Evolutionary conservation across 2,329 filamentous ascomycete species (phyloP).

Genomic region (Trichoderma endophyticum): DNA sequence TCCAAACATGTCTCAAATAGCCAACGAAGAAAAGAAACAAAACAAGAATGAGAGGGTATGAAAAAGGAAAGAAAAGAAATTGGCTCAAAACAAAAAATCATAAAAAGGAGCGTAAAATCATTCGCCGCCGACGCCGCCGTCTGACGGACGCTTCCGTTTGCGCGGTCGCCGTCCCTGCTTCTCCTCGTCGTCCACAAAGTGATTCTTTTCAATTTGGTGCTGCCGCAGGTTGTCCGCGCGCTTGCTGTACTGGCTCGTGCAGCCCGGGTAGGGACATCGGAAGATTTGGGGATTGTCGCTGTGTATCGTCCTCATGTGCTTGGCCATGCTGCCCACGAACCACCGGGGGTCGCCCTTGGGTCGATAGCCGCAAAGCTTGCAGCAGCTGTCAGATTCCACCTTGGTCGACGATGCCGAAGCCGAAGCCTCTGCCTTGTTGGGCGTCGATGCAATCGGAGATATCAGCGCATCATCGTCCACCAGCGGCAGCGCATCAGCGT

Average conservation of each 20-base stretch:
- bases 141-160: slow-evolving; percentile 41
- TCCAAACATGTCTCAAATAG: neutral
- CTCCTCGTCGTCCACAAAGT: slow-evolving; percentile 47
- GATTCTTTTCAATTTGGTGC: slow-evolving; percentile 55
- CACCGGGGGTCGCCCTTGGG: slow-evolving; percentile 56
- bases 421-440: slow-evolving; percentile 5
- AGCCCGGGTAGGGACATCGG: slow-evolving; percentile 51
- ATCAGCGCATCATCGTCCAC: neutral
- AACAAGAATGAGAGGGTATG: neutral
- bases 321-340: slow-evolving; percentile 58
- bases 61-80: neutral
- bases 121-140: neutral
- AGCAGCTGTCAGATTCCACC: slow-evolving; percentile 44
- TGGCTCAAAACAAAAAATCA: no score
- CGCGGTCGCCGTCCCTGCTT: slow-evolving; percentile 36
- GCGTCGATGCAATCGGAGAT: slow-evolving; percentile 8
- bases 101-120: neutral
- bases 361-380: slow-evolving; percentile 52
- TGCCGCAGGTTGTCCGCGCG: slow-evolving; percentile 54
- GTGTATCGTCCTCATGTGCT: slow-evolving; percentile 56
- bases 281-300: slow-evolving; percentile 49
- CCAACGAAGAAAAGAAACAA: neutral
- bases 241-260: slow-evolving; percentile 54
- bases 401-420: slow-evolving; percentile 27
- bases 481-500: neutral